A percentile compares a stretch with the other conserved stretches of the same genome.
Conservation (phyloP, 2,329 filamentous ascomycete species). For the Incumbomyces lentus region DNA sequence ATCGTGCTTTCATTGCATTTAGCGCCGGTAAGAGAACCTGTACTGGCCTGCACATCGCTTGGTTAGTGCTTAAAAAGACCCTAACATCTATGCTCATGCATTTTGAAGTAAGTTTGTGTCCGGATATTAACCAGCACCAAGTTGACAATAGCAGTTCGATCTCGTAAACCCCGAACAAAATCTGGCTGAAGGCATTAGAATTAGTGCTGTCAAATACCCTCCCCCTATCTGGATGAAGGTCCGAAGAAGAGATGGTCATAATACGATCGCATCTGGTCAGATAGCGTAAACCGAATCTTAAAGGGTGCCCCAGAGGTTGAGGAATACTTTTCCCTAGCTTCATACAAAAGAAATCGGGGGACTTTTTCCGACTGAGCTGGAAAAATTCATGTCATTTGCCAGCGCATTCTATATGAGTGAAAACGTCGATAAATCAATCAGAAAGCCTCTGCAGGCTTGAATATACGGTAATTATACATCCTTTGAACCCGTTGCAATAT, state of each 20-base stretch:
- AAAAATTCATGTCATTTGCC: no score
- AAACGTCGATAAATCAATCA: no score
- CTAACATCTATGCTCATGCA: conserved; percentile 5
- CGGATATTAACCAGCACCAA: neutral
- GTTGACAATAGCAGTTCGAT: conserved; percentile 6
- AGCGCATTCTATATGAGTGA: no score
- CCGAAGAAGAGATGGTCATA: neutral
- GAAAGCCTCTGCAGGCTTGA: no score
- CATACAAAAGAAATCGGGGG: no score
- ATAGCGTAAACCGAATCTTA: no score
- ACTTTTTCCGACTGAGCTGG: no score
- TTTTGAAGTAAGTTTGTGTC: conserved; percentile 9
- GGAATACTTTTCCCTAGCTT: no score
- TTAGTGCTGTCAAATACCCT: conserved; percentile 10
- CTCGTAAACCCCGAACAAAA: conserved; percentile 6
- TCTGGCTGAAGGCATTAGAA: conserved; percentile 3
- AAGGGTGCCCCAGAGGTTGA: no score
- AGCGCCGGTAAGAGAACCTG: conserved; percentile 8
- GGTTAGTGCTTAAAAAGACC: conserved; percentile 13
- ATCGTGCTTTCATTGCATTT: conserved; percentile 9
- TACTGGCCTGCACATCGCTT: conserved; percentile 11
- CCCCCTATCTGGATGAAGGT: conserved; percentile 10
- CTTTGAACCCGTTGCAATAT: no score
- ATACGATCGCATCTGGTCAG: no score
- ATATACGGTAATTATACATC: no score